Conservation (phyloP, 371 early-diverging fungal species). For the Mortierella sp. region DNA sequence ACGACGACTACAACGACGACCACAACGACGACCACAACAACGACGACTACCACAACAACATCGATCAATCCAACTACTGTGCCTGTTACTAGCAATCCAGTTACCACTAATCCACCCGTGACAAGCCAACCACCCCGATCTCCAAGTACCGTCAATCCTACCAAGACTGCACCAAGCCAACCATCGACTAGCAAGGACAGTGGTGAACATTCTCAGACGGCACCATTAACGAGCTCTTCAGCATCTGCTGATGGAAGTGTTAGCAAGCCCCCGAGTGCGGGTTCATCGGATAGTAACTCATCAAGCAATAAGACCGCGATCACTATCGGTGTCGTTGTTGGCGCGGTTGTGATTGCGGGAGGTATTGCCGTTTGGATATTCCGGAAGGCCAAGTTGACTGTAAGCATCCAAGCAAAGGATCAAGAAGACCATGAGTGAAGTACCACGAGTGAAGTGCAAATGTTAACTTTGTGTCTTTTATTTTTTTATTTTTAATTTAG, state of each 20-base stretch:
- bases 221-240: background rate
- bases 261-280: slow-evolving; percentile 2
- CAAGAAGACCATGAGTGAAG: background rate
- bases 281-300: slow-evolving; percentile 8
- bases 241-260: background rate
- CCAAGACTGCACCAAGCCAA: background rate
- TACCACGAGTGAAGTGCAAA: too few species aligned
- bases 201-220: background rate
- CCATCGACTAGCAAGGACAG: background rate
- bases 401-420: slow-evolving; percentile 20
- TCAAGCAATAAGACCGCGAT: slow-evolving; percentile 37
- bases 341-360: slow-evolving; percentile 35
- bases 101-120: slow-evolving; percentile 2
- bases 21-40: slow-evolving; percentile 11
- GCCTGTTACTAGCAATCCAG: background rate
- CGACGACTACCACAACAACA: slow-evolving; percentile 5
- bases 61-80: background rate
- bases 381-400: slow-evolving; percentile 58
- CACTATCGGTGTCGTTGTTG: slow-evolving; percentile 51
- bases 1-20: slow-evolving; percentile 8
- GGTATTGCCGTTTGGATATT: slow-evolving; percentile 56
- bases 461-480: background rate
- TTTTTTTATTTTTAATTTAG: slow-evolving; percentile 13
- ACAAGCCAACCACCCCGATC: background rate
- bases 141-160: background rate